Conservation (phyloP, 1,284 basidiomycete genomes). For the Kalmanozyma brasiliensis region DNA sequence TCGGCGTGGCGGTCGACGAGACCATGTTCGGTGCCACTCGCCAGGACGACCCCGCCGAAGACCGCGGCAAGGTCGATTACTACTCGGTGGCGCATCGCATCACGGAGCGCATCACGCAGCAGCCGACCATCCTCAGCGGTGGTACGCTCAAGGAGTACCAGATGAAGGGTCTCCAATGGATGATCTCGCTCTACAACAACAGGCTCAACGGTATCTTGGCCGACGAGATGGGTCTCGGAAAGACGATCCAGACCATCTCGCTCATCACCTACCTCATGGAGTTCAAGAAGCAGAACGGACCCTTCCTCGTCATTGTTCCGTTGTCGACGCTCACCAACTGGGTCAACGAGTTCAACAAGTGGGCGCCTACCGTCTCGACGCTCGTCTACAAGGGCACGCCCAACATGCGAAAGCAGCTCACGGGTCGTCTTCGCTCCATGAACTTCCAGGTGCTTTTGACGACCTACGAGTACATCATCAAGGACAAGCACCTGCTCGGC, state of each 20-base stretch:
- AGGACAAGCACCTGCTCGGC: slow-evolving; percentile 67
- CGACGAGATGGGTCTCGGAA: slow-evolving; percentile 68
- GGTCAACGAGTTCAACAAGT: slow-evolving; percentile 68
- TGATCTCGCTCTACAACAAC: slow-evolving; percentile 68
- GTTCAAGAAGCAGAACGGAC: slow-evolving; percentile 66
- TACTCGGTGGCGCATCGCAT: slow-evolving; percentile 95
- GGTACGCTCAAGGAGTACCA: slow-evolving; percentile 67
- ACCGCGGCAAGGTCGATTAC: slow-evolving; percentile 83
- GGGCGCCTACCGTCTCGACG: slow-evolving; percentile 65
- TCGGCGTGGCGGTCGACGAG: slow-evolving; percentile 75
- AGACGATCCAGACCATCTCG: slow-evolving; percentile 68
- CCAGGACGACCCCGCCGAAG: slow-evolving; percentile 74
- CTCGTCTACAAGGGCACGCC: slow-evolving; percentile 67
- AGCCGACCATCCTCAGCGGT: slow-evolving; percentile 81
- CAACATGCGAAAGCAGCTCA: slow-evolving; percentile 62
- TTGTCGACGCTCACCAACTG: slow-evolving; percentile 68
- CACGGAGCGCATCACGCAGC: slow-evolving; percentile 85
- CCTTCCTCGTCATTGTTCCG: slow-evolving; percentile 68
- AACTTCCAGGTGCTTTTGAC: slow-evolving; percentile 67
- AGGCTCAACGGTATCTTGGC: slow-evolving; percentile 67
- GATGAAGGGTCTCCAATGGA: slow-evolving; percentile 68
- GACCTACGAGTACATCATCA: slow-evolving; percentile 68
- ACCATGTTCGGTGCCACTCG: slow-evolving; percentile 88
- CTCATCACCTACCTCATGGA: slow-evolving; percentile 68
- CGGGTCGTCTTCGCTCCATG: slow-evolving; percentile 57